Conservation (phyloP, 2,329 filamentous ascomycete species). For the Xylariaceae sp. region DNA sequence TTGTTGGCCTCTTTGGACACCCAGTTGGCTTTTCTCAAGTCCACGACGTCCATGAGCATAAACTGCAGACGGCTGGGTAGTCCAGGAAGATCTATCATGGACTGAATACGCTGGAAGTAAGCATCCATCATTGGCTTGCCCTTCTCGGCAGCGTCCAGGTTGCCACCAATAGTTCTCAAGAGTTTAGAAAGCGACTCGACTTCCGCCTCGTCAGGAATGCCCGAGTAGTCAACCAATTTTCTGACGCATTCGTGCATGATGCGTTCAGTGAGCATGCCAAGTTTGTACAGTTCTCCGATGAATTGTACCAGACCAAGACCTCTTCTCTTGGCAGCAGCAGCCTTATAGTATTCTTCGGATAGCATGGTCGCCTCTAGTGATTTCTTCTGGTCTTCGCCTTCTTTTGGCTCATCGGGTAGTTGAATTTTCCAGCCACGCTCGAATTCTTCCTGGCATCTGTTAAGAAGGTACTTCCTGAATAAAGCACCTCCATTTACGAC, state of each 20-base stretch:
- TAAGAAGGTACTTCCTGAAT: constrained; percentile 98
- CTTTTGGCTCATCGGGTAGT: constrained; percentile 69
- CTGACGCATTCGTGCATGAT: constrained; percentile 99
- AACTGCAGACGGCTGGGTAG: constrained; percentile 89
- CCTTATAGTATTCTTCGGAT: constrained; percentile 95
- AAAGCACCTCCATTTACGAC: constrained; percentile 90
- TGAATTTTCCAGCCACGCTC: constrained; percentile 96
- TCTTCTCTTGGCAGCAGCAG: constrained; percentile 92
- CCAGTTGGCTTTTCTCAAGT: constrained; percentile 81
- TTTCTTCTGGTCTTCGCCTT: constrained; percentile 68
- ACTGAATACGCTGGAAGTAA: constrained; percentile 89
- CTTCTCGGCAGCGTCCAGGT: constrained; percentile 83
- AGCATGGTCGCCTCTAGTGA: constrained; percentile 78
- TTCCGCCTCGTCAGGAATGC: constrained; percentile 91
- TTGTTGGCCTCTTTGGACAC: constrained; percentile 87
- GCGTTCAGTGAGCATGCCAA: constrained; percentile 96
- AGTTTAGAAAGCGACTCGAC: constrained; percentile 95
- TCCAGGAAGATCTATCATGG: constrained; percentile 78
- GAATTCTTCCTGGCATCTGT: constrained; percentile 98
- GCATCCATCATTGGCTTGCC: constrained; percentile 86
- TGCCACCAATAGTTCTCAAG: constrained; percentile 86
- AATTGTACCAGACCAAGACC: constrained; percentile 98
- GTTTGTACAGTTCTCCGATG: constrained; percentile 98
- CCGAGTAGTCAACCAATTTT: constrained; percentile 95
- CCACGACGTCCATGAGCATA: constrained; percentile 95